Base-by-base conservation (phyloP, 208 protist species). In the Acanthamoeba healyi region DNA sequence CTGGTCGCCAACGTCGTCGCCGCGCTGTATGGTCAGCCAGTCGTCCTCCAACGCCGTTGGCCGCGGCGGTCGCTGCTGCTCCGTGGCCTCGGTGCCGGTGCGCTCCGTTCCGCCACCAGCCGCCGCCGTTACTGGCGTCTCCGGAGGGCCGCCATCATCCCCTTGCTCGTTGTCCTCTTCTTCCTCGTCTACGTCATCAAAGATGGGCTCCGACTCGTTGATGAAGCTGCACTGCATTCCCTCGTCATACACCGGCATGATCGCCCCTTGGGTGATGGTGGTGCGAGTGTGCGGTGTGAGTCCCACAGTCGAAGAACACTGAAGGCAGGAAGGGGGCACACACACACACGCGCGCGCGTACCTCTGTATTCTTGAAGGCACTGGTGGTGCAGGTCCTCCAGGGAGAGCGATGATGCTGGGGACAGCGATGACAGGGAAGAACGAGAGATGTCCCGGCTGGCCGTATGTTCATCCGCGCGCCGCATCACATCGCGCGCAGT, bases 191-290 rank as follows among this genome's bases (percentile, higher is more conserved):
- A 34, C 67, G 67, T 79, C 67, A 42, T 79, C 72, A 24, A 51
- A 82, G 34, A 51, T 51, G 72, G 38, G 38, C 40, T 46, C 38
- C 24, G 42, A 7, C 5, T 79, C 70, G 24, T 10, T 24, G 38
- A 32, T 42, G 24, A 79, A 79, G 38, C 70, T 42, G 7, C 24
- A 38, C 40, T 82, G 38, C 7, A 54, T 15, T 24, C 40, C 72
- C 14, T 82, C 72, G 14, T 82, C 72, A 82, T 82, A 82, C 3
- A 82, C n/a, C 26, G 72, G 72, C 72, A 82, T 82, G 22, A 82
- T 82, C 19, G 72, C 24, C 4, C 72, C 72, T n/a, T n/a, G n/a
- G n/a, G n/a, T n/a, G n/a, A n/a, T n/a, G n/a, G n/a, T n/a, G n/a
- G n/a, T n/a, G n/a, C n/a, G n/a, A n/a, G n/a, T n/a, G n/a, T n/a